A percentile compares a stretch with the other conserved stretches of the same genome.
Conservation (phyloP, 768 basidiomycete genomes). For the Tylopilus sp. region DNA sequence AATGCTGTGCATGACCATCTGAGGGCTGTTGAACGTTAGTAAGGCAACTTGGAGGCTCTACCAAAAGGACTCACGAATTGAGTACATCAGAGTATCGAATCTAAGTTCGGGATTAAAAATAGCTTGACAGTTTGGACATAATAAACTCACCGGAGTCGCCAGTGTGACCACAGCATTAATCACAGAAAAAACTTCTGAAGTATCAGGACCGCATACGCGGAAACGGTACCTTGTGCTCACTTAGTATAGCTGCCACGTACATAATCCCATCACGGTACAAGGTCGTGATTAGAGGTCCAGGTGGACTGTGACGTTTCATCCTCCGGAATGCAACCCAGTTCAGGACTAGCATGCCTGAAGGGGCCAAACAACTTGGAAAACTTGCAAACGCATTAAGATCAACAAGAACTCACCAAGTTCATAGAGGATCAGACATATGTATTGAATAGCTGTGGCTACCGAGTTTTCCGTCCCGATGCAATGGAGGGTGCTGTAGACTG, state of each 20-base stretch:
- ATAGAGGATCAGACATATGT: slow-evolving; percentile 11
- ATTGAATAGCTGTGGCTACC: slow-evolving; percentile 9
- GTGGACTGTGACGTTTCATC: slow-evolving; percentile 11
- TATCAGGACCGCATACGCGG: not conserved
- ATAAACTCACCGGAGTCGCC: slow-evolving; percentile 5
- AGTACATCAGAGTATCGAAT: slow-evolving; percentile 14
- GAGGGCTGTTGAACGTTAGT: slow-evolving; percentile 12
- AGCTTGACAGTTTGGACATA: not conserved
- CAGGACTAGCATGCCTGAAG: slow-evolving; percentile 14
- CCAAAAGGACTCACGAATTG: slow-evolving; percentile 13
- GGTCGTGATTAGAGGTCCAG: slow-evolving; percentile 7
- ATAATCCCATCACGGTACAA: slow-evolving; percentile 19
- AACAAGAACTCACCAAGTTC: slow-evolving; percentile 8
- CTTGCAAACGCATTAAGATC: not conserved
- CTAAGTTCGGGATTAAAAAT: not conserved
- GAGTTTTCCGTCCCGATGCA: slow-evolving; percentile 6
- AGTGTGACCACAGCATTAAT: slow-evolving; percentile 15
- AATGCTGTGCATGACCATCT: slow-evolving; percentile 22
- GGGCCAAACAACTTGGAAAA: not conserved
- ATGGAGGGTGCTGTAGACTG: slow-evolving; percentile 8
- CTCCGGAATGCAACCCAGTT: slow-evolving; percentile 16
- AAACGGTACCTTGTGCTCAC: not conserved
- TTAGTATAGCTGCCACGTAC: slow-evolving; percentile 15
- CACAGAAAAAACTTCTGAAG: slow-evolving; percentile 12
- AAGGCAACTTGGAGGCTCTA: not conserved